Evolutionary conservation across 306 rosid genomes (phyloP).

Genomic region (Erythrophleum fordii): DNA sequence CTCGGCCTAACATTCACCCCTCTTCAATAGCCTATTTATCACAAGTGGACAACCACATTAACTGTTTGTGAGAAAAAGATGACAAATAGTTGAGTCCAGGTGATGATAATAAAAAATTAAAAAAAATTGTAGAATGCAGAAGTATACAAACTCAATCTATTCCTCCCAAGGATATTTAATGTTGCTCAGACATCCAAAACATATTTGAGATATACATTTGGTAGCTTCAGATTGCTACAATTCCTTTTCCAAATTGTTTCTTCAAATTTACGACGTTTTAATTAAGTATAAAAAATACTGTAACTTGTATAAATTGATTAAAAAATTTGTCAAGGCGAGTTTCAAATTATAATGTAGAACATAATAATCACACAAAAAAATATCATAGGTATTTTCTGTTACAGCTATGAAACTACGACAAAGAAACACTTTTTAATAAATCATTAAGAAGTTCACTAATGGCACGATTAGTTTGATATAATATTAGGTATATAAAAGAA

Average conservation of each 20-base stretch:
- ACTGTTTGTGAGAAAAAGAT: not conserved
- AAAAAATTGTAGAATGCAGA: conserved; percentile 3
- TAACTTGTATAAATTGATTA: not conserved
- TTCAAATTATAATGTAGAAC: not conserved
- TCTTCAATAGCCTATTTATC: conserved; percentile 13
- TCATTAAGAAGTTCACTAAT: not conserved
- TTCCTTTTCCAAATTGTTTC: conserved; percentile 20
- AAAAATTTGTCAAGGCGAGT: not conserved
- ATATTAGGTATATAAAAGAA: too few species aligned
- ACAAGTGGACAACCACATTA: not conserved
- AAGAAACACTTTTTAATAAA: not conserved
- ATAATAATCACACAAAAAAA: not conserved
- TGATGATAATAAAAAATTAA: not conserved
- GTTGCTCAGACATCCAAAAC: conserved; percentile 7
- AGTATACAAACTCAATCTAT: not conserved
- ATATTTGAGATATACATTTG: not conserved
- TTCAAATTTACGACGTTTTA: conserved; percentile 10
- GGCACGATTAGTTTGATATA: too few species aligned
- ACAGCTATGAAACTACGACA: not conserved
- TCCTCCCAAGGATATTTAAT: not conserved
- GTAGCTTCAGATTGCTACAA: conserved; percentile 5
- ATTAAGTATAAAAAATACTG: not conserved
- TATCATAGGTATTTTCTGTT: not conserved
- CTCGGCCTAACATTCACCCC: conserved; percentile 9
- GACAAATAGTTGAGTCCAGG: conserved; percentile 7